A percentile compares a stretch with the other conserved stretches of the same genome.
Conservation (phyloP, 768 basidiomycete genomes). For the Pleurotus tuoliensis region DNA sequence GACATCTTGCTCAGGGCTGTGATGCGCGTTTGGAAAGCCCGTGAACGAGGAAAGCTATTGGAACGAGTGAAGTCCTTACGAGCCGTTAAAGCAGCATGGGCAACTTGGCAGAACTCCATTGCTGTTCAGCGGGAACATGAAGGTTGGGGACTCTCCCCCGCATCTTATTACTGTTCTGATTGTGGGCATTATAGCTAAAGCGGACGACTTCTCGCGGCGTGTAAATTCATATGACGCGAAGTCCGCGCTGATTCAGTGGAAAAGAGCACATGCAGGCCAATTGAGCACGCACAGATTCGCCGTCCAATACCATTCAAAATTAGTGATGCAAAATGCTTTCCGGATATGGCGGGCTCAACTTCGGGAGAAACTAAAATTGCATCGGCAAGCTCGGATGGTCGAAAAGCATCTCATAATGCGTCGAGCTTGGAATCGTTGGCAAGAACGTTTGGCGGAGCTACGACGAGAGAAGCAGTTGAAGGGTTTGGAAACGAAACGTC, state of each 20-base stretch:
- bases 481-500: conserved; percentile 35
- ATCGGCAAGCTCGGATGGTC: conserved; percentile 52
- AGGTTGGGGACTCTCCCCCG: conserved; percentile 30
- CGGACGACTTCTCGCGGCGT: conserved; percentile 46
- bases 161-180: not conserved
- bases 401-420: conserved; percentile 48
- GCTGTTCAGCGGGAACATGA: conserved; percentile 35
- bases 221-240: conserved; percentile 34
- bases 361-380: conserved; percentile 42
- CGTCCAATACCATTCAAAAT: conserved; percentile 40
- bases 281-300: conserved; percentile 47
- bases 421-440: conserved; percentile 47
- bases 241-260: conserved; percentile 43
- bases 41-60: conserved; percentile 56
- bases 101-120: conserved; percentile 46
- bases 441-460: conserved; percentile 37
- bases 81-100: conserved; percentile 42
- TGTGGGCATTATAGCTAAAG: conserved; percentile 34
- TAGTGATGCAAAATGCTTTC: conserved; percentile 37
- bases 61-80: conserved; percentile 46
- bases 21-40: conserved; percentile 64
- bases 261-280: conserved; percentile 34
- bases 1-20: conserved; percentile 55
- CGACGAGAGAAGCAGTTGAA: conserved; percentile 40
- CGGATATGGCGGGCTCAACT: conserved; percentile 54